Conservation (phyloP, 2,329 filamentous ascomycete species). For the Cladosporium colombiae region DNA sequence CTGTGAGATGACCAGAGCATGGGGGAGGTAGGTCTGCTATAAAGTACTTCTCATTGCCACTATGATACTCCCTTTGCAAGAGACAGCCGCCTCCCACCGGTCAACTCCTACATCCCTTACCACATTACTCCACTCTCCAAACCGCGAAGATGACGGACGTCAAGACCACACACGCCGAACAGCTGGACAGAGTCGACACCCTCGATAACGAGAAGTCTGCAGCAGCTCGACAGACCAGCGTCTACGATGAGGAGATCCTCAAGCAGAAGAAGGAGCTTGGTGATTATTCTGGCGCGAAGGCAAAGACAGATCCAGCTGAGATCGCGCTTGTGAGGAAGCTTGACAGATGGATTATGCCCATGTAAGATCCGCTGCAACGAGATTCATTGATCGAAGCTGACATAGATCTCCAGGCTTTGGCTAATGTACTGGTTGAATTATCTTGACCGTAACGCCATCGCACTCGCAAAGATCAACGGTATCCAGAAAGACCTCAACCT, state of each 20-base stretch:
- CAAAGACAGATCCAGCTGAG: conserved; percentile 36
- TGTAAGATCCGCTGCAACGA: conserved; percentile 20
- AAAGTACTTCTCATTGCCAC: conserved; percentile 9
- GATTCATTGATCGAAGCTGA: background rate
- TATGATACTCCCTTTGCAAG: background rate
- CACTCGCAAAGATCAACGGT: conserved; percentile 38
- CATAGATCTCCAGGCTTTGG: conserved; percentile 4
- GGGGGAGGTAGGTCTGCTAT: conserved; percentile 13
- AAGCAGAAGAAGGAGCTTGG: conserved; percentile 14
- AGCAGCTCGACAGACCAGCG: conserved; percentile 9
- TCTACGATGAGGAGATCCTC: conserved; percentile 19
- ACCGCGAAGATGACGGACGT: conserved; percentile 11
- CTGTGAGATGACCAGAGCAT: background rate
- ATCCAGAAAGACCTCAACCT: conserved; percentile 49
- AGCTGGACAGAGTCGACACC: conserved; percentile 9
- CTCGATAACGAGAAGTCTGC: conserved; percentile 12
- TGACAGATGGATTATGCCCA: conserved; percentile 34
- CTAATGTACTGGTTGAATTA: conserved; percentile 27
- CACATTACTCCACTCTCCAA: background rate
- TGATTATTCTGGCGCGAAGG: conserved; percentile 36
- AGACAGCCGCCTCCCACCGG: background rate
- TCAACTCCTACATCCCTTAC: background rate
- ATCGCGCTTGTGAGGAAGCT: conserved; percentile 36
- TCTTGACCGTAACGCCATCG: conserved; percentile 25
- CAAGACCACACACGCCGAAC: conserved; percentile 7